Conservation (phyloP, 2,329 filamentous ascomycete species). For the Iodosphaeria phyllophila region DNA sequence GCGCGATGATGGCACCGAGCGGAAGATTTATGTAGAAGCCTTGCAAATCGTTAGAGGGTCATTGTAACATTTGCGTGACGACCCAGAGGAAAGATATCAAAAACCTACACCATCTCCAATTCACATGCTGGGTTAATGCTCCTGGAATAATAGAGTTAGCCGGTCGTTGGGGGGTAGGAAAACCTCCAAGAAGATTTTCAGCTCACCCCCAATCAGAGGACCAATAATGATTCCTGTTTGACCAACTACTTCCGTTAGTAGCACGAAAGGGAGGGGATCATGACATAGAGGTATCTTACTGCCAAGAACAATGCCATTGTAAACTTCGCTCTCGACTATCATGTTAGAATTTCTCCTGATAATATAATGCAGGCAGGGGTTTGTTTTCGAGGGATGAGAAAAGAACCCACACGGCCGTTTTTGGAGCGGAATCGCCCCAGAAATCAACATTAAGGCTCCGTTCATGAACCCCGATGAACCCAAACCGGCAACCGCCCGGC, state of each 20-base stretch:
- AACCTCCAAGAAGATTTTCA: no score
- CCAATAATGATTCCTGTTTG: slow-evolving; percentile 25
- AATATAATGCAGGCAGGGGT: neutral
- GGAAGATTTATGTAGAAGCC: slow-evolving; percentile 28
- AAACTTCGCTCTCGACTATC: slow-evolving; percentile 2
- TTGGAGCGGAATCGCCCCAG: slow-evolving; percentile 15
- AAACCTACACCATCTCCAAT: slow-evolving; percentile 27
- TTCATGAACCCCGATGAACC: slow-evolving; percentile 28
- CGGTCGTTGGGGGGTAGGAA: no score
- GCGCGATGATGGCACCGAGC: slow-evolving; percentile 15
- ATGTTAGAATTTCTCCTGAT: neutral
- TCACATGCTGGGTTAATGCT: slow-evolving; percentile 18
- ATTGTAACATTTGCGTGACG: no score
- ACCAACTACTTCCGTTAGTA: slow-evolving; percentile 8
- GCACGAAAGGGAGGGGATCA: no score
- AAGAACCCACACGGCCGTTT: slow-evolving; percentile 14
- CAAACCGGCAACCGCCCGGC: slow-evolving; percentile 29
- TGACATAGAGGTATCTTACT: slow-evolving; percentile 3
- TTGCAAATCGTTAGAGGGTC: neutral
- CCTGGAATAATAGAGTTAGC: no score
- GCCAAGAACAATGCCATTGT: slow-evolving; percentile 6
- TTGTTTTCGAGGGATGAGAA: neutral
- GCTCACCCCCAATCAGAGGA: slow-evolving; percentile 27
- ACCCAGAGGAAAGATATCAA: no score
- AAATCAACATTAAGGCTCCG: slow-evolving; percentile 29